Evolutionary conservation across 1,139 yeast species (phyloP), one percentile per base, ranked within the genome.

Genomic region (Nakaseomyces delphensis): DNA sequence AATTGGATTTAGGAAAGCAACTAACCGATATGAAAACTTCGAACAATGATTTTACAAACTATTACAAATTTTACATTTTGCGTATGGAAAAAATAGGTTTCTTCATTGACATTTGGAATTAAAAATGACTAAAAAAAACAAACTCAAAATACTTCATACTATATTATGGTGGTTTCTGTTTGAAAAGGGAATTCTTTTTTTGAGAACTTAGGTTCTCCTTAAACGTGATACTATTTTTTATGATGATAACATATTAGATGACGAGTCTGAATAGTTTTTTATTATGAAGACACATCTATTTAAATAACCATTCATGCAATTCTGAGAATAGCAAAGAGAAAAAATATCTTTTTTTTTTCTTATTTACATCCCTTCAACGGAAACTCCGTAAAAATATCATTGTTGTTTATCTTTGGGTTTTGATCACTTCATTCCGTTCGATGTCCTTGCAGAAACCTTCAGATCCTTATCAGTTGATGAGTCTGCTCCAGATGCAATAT

Each of bases 231-330:
- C 3, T 15, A 21, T 40, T 43, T 40, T n/a, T 44, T 45, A 46
- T 73, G 89, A 83, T 86, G 96, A 86, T 31, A 69, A 64, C 60
- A 57, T 63, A 68, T 69, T 79, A 84, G 96, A 87, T 87, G 97
- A 87, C 97, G 97, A 87, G 97, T 87, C 97, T 79, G 94, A 87
- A 71, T 72, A 71, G 81, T 79, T 80, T 67, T 82, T 74, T 87
- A 87, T 87, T 83, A 76, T 86, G 96, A 84, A 81, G 96, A 86
- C 77, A 85, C 74, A 66, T 67, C 62, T 67, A 70, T 71, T 79
- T 73, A 71, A 64, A 68, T 66, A 72, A 83, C 97, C 96, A 87
- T 87, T 87, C 96, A 87, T 87, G 96, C 97, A 65, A 72, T 70
- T 71, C 95, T 85, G 95, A 85, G 56, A 20, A 33, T 21, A 33